A percentile compares a stretch with the other conserved stretches of the same genome.
Evolutionary conservation across 257 asterid species (phyloP).

Genomic region (Striga asiatica): DNA sequence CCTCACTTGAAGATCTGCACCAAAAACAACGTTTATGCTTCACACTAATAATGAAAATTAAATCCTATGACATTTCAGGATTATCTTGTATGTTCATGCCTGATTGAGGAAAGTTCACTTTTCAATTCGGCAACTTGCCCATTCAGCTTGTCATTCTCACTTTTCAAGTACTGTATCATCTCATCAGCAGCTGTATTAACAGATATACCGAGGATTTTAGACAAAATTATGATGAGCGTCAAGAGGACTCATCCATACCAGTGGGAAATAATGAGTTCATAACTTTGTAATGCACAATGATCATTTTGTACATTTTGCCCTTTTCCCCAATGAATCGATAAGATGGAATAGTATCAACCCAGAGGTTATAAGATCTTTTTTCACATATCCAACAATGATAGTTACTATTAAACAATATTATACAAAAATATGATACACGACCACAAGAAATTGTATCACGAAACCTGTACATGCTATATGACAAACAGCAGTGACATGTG

Average conservation of each 20-base stretch:
- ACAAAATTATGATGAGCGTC: background rate
- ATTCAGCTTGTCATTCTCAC: slow-evolving; percentile 45
- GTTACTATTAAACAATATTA: no score
- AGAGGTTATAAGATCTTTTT: no score
- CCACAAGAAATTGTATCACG: background rate
- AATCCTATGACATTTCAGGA: slow-evolving; percentile 3
- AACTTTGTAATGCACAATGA: background rate
- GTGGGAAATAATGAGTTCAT: no score
- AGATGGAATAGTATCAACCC: no score
- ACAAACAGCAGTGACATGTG: background rate
- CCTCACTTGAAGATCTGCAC: slow-evolving; percentile 55
- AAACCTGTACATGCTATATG: background rate
- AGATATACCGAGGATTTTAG: slow-evolving; percentile 12
- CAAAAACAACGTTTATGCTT: slow-evolving; percentile 10
- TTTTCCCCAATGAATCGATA: no score
- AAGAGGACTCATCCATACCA: no score
- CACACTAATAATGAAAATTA: slow-evolving; percentile 1
- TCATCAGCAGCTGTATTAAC: slow-evolving; percentile 64
- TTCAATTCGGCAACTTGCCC: slow-evolving; percentile 42
- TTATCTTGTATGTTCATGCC: slow-evolving; percentile 34
- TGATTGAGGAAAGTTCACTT: slow-evolving; percentile 43
- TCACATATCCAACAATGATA: no score
- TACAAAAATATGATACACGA: background rate
- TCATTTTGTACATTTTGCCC: background rate
- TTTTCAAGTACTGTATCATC: slow-evolving; percentile 48